Conservation (phyloP, 441 rosid genomes). For the Syzygium malaccense region DNA sequence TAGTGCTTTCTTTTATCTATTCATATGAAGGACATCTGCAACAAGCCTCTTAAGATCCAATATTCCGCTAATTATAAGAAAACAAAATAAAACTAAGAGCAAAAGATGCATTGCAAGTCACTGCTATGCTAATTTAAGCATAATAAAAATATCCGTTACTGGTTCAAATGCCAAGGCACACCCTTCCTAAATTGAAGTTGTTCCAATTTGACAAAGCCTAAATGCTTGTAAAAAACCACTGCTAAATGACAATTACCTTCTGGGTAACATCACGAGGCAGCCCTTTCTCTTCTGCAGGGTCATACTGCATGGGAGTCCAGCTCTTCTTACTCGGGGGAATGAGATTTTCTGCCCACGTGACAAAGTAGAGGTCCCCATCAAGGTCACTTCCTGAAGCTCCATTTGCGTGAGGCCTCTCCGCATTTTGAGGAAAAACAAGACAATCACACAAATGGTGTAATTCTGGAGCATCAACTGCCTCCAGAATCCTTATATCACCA, state of each 20-base stretch:
- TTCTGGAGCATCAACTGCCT: conserved; percentile 76
- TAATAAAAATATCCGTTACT: not conserved
- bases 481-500: conserved; percentile 80
- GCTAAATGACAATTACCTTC: conserved; percentile 32
- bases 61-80: not conserved
- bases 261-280: conserved; percentile 39
- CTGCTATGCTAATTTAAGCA: not conserved
- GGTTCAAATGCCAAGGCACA: not conserved
- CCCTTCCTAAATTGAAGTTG: not conserved
- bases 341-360: conserved; percentile 83
- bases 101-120: not conserved
- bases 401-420: conserved; percentile 78
- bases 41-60: not conserved
- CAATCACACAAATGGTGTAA: conserved; percentile 75
- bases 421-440: conserved; percentile 83
- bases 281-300: conserved; percentile 29
- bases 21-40: not conserved
- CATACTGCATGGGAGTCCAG: conserved; percentile 63
- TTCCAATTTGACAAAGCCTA: not conserved
- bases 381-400: conserved; percentile 99
- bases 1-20: not conserved
- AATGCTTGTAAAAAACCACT: not conserved
- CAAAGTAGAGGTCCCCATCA: conserved; percentile 87
- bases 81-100: not conserved
- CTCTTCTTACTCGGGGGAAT: conserved; percentile 77